phyloP scores from a whole-genome alignment of 108 stramenopile genomes.

The Seminavis robusta region DNA sequence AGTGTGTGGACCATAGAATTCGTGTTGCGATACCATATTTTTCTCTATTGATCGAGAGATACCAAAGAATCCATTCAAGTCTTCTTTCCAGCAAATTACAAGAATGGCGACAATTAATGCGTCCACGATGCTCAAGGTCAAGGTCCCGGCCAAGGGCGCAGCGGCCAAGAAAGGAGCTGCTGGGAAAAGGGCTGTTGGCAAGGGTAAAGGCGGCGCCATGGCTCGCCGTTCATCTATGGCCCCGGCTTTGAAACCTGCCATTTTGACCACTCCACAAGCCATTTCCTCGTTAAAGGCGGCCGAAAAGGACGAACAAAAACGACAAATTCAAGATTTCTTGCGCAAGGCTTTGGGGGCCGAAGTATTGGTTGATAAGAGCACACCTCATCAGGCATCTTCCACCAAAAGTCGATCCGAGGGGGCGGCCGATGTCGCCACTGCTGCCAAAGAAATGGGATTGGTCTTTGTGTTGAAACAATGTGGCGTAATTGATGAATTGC shows the following conservation, averaged over 20 bases:
- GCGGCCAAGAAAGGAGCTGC: slow-evolving; percentile 11
- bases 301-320: slow-evolving; percentile 31
- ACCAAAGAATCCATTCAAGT: too few species aligned
- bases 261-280: slow-evolving; percentile 38
- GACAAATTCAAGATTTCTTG: slow-evolving; percentile 43
- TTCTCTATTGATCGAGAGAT: too few species aligned
- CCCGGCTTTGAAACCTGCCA: slow-evolving; percentile 45
- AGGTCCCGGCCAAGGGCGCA: slow-evolving; percentile 12
- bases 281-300: slow-evolving; percentile 31
- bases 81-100: too few species aligned
- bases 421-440: slow-evolving; percentile 75
- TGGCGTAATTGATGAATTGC: slow-evolving; percentile 68
- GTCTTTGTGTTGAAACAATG: slow-evolving; percentile 64
- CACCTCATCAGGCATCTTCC: slow-evolving; percentile 68
- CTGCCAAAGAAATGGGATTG: slow-evolving; percentile 57
- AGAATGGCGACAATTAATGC: slow-evolving; percentile 56
- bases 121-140: slow-evolving; percentile 47
- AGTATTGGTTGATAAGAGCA: slow-evolving; percentile 42
- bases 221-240: slow-evolving; percentile 45
- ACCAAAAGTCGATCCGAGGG: slow-evolving; percentile 57
- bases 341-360: slow-evolving; percentile 62
- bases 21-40: too few species aligned
- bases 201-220: slow-evolving; percentile 4
- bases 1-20: too few species aligned
- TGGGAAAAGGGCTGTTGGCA: slow-evolving; percentile 12